phyloP scores from a whole-genome alignment of 2,329 filamentous ascomycete species.

The Colletotrichum sp. region DNA sequence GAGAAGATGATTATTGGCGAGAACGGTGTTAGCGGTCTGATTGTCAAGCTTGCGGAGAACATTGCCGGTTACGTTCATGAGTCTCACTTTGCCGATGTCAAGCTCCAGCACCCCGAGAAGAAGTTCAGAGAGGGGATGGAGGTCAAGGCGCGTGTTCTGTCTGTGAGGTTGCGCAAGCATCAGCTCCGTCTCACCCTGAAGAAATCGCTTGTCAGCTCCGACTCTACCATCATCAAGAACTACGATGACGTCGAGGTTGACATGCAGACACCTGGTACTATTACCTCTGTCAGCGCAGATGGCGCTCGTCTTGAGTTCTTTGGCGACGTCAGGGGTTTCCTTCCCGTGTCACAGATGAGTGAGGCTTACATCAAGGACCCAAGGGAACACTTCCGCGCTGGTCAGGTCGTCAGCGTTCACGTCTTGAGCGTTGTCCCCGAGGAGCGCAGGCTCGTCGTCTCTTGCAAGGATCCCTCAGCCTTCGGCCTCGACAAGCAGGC shows the following conservation, averaged over 20 bases:
- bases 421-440: conserved; percentile 81
- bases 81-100: conserved; percentile 86
- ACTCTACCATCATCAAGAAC: conserved; percentile 77
- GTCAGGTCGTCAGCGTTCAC: conserved; percentile 91
- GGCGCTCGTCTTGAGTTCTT: conserved; percentile 96
- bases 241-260: conserved; percentile 78
- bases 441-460: conserved; percentile 77
- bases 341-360: conserved; percentile 97
- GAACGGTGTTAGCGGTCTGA: conserved; percentile 79
- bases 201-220: conserved; percentile 92
- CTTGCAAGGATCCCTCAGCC: conserved; percentile 86
- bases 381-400: conserved; percentile 84
- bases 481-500: conserved; percentile 79
- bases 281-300: conserved; percentile 77
- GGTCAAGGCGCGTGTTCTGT: conserved; percentile 86
- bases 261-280: conserved; percentile 82
- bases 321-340: conserved; percentile 79
- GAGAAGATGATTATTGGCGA: conserved; percentile 83
- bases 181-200: conserved; percentile 90
- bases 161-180: conserved; percentile 75
- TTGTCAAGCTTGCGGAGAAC: conserved; percentile 84
- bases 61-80: conserved; percentile 90
- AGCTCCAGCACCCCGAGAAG: conserved; percentile 90
- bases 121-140: conserved; percentile 89
- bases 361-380: conserved; percentile 94